Percentiles rank a stretch among this genome's conserved stretches.
Conservation (phyloP, 257 asterid genomes). For the Fraxinus anomala region DNA sequence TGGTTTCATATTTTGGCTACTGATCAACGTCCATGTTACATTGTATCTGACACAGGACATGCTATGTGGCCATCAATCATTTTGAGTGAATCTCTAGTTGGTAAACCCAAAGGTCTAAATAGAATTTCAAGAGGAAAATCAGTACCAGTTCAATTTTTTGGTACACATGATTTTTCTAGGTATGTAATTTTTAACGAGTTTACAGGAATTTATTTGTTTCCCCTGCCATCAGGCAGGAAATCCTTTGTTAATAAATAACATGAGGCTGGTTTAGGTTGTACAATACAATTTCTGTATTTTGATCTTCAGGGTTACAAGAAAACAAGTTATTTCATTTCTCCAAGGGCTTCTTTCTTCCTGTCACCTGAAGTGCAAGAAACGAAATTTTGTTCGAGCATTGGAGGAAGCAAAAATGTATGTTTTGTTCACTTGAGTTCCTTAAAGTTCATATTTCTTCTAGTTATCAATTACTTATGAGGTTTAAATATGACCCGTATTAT, state of each 20-base stretch:
- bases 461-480: conserved; percentile 11
- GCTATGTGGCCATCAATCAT: conserved; percentile 96
- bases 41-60: conserved; percentile 64
- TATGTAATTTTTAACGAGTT: conserved; percentile 27
- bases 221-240: conserved; percentile 20
- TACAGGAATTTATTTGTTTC: conserved; percentile 15
- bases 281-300: conserved; percentile 22
- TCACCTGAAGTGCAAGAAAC: conserved; percentile 88
- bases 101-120: conserved; percentile 68
- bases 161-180: conserved; percentile 99
- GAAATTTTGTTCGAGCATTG: conserved; percentile 65
- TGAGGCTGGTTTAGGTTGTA: conserved; percentile 30
- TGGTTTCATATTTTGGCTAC: not conserved
- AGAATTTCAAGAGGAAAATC: conserved; percentile 75
- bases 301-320: conserved; percentile 67
- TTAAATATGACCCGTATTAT: conserved; percentile 14
- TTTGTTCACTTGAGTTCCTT: conserved; percentile 19
- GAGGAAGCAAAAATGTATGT: conserved; percentile 95
- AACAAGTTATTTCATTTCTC: conserved; percentile 80
- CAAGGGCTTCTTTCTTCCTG: conserved; percentile 84
- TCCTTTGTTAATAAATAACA: conserved; percentile 14
- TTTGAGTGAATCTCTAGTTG: conserved; percentile 73
- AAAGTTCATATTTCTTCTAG: conserved; percentile 18
- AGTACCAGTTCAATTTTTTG: conserved; percentile 90
- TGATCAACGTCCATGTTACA: conserved; percentile 21